A percentile compares a stretch with the other conserved stretches of the same genome.
phyloP scores from a whole-genome alignment of 306 rosid genomes.

The Glycine soja region DNA sequence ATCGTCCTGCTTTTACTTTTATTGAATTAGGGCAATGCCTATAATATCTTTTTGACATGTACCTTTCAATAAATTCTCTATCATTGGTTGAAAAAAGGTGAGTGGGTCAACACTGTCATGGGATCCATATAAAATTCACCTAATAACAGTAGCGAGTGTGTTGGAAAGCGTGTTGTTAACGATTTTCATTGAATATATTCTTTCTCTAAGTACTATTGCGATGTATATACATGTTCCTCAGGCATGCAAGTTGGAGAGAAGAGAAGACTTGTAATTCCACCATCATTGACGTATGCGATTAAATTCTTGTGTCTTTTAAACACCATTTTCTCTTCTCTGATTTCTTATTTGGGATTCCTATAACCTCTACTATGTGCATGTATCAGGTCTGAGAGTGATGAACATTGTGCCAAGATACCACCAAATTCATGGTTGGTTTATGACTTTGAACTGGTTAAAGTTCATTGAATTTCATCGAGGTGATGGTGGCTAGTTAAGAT shows the following conservation, averaged over 20 bases:
- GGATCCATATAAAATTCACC: neutral
- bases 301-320: conserved; percentile 11
- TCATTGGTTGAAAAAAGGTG: conserved; percentile 5
- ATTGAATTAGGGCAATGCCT: neutral
- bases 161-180: neutral
- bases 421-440: conserved; percentile 82
- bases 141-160: neutral
- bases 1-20: neutral
- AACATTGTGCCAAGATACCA: conserved; percentile 57
- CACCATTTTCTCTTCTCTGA: neutral
- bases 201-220: neutral
- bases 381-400: conserved; percentile 66
- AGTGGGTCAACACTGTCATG: neutral
- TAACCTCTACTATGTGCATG: conserved; percentile 34
- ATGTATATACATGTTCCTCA: conserved; percentile 47
- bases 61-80: neutral
- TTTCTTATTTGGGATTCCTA: conserved; percentile 22
- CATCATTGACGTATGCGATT: conserved; percentile 70
- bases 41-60: neutral
- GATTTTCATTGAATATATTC: neutral
- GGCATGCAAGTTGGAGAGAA: conserved; percentile 87
- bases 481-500: conserved; percentile 9
- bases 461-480: conserved; percentile 52
- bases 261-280: conserved; percentile 85
- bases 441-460: conserved; percentile 76